phyloP scores from a whole-genome alignment of 2,329 filamentous ascomycete genomes.

The Beauveria asiatica region DNA sequence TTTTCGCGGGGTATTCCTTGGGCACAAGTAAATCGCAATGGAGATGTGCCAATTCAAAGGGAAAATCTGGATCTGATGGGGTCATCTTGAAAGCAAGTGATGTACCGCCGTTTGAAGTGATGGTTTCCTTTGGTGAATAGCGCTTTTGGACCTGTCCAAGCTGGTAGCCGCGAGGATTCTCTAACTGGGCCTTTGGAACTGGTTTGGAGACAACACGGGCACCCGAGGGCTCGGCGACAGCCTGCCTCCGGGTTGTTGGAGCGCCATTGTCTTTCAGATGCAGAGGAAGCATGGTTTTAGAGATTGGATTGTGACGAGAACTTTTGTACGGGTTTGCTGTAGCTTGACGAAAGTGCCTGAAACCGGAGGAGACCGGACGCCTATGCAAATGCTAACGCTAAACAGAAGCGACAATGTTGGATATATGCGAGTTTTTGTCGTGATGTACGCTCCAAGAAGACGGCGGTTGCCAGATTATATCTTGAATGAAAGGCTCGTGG shows the following conservation, averaged over 20 bases:
- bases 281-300: conserved; percentile 31
- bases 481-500: neutral
- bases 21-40: conserved; percentile 62
- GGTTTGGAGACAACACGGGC: conserved; percentile 55
- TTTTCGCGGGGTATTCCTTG: conserved; percentile 47
- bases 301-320: conserved; percentile 3
- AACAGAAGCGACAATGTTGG: neutral
- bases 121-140: conserved; percentile 44
- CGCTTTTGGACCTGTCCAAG: conserved; percentile 63
- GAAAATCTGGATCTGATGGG: conserved; percentile 77
- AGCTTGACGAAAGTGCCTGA: neutral
- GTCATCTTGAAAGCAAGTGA: conserved; percentile 55
- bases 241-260: conserved; percentile 32
- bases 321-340: conserved; percentile 4
- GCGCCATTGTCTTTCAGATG: conserved; percentile 21
- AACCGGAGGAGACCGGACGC: conserved; percentile 3
- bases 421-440: neutral
- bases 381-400: neutral
- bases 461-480: neutral
- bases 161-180: conserved; percentile 67
- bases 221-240: conserved; percentile 33
- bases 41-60: conserved; percentile 63
- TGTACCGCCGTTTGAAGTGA: conserved; percentile 38
- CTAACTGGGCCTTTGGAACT: conserved; percentile 52
- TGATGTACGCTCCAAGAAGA: neutral